Base-by-base conservation (phyloP, 805 yeast species). In the Suhomyces canberraensis region DNA sequence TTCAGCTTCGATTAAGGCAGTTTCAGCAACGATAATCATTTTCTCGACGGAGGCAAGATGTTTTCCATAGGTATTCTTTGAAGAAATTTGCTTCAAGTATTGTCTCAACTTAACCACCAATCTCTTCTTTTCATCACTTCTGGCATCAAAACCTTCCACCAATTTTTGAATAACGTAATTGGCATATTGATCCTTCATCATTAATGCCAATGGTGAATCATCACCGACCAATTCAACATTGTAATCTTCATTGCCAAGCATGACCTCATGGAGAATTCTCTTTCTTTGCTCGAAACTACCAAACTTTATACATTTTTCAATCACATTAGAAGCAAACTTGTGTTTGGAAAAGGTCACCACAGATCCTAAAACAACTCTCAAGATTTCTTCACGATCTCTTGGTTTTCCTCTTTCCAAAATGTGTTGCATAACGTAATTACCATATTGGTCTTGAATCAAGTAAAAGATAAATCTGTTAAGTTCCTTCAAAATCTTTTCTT, bases 171-270 rank as follows among this genome's bases (percentile, higher is more conserved):
- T 88, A 31, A 93, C 99, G 56, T 93, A 93, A 61, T 93, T 93
- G 16, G 98, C 99, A 64, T 84, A 93, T 58, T 93, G 98, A 60
- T 93, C 99, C 57, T 87, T 87, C 88, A 93, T 89, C 98, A 93
- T 90, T 41, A 83, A 69, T 16, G 90, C 85, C 48, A 93, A 70
- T 7, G 95, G 80, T 1, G 84, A 74, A 36, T 75, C 75, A 46
- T 82, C 90, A 36, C 71, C 76, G 25, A 82, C 76, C 17, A 54
- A 52, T 16, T 69, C 69, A 14, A 71, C 68, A 18, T 58, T 62
- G 33, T 61, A 60, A 45, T 78, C 76, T 39, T 67, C 78, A 39
- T 69, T 68, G 2, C 66, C 68, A 20, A 75, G 64, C 62, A 83
- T 61, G 11, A 91, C 86, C 50, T 79, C 84, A 38, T 75, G 77